These are phyloP conservation scores for Purshia tridentata DNA, from an alignment of 306 rosid genomes.

Conservation along the genomic window DNA sequence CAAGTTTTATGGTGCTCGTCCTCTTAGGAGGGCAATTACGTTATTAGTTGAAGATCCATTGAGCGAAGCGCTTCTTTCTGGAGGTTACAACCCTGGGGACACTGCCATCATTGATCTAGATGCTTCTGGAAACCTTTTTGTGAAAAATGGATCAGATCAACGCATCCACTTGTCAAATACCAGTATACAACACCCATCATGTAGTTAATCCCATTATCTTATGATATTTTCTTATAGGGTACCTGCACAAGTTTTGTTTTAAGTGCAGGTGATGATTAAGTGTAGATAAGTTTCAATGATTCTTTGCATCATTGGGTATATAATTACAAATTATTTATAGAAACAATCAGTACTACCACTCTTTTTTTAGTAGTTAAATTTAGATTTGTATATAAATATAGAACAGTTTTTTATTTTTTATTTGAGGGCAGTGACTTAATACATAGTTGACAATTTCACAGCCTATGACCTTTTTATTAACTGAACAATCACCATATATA, in stretches of 20 bases:
- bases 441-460: too few species aligned
- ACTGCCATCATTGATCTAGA: slow-evolving; percentile 69
- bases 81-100: slow-evolving; percentile 66
- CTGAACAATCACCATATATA: not conserved
- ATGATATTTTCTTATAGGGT: slow-evolving; percentile 5
- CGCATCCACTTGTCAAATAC: slow-evolving; percentile 48
- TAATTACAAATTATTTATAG: not conserved
- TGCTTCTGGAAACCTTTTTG: slow-evolving; percentile 56
- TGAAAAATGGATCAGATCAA: slow-evolving; percentile 49
- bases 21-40: slow-evolving; percentile 67
- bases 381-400: not conserved
- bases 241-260: slow-evolving; percentile 9
- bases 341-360: not conserved
- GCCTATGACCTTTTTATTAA: too few species aligned
- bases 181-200: slow-evolving; percentile 22
- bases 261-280: slow-evolving; percentile 13
- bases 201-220: slow-evolving; percentile 18
- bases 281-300: slow-evolving; percentile 4
- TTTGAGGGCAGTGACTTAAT: too few species aligned
- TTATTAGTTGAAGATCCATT: slow-evolving; percentile 67
- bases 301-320: slow-evolving; percentile 4
- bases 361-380: too few species aligned
- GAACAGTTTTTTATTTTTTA: too few species aligned
- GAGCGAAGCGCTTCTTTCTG: slow-evolving; percentile 66
- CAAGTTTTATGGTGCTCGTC: slow-evolving; percentile 76